Conservation (phyloP, 768 basidiomycete species). For the Termitomyces sp. region DNA sequence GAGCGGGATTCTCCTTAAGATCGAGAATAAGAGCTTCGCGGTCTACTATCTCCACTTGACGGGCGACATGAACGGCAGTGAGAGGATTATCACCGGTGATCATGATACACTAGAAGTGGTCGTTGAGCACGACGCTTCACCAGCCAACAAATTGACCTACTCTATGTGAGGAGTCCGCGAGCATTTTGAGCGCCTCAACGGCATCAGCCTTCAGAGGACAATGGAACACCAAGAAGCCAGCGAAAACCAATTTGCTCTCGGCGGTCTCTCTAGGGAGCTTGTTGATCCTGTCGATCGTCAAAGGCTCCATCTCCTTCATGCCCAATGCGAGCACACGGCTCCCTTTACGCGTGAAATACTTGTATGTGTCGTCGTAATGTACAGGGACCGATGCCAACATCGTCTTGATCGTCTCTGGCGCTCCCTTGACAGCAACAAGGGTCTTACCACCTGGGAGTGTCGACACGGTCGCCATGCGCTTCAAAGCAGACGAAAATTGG, state of each 20-base stretch:
- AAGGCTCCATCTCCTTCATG: slow-evolving; percentile 71
- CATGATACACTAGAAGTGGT: slow-evolving; percentile 78
- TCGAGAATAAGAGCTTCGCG: slow-evolving; percentile 92
- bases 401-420: slow-evolving; percentile 90
- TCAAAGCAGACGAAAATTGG: slow-evolving; percentile 96
- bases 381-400: slow-evolving; percentile 76
- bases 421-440: slow-evolving; percentile 85
- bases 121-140: background rate
- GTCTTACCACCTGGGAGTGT: slow-evolving; percentile 55
- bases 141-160: slow-evolving; percentile 40
- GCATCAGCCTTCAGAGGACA: slow-evolving; percentile 96
- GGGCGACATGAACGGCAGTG: slow-evolving; percentile 93
- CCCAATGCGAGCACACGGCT: slow-evolving; percentile 92
- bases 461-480: slow-evolving; percentile 93
- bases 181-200: slow-evolving; percentile 84
- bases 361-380: slow-evolving; percentile 90
- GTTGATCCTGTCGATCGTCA: slow-evolving; percentile 81
- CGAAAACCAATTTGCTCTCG: slow-evolving; percentile 76
- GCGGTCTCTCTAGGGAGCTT: slow-evolving; percentile 77
- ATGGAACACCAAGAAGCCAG: slow-evolving; percentile 98
- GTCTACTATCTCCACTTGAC: slow-evolving; percentile 96
- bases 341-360: slow-evolving; percentile 89
- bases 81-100: slow-evolving; percentile 99
- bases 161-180: slow-evolving; percentile 93
- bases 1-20: slow-evolving; percentile 69